Evolutionary conservation across 2,329 filamentous ascomycete genomes (phyloP).

Genomic region (Pseudocercospora musae): DNA sequence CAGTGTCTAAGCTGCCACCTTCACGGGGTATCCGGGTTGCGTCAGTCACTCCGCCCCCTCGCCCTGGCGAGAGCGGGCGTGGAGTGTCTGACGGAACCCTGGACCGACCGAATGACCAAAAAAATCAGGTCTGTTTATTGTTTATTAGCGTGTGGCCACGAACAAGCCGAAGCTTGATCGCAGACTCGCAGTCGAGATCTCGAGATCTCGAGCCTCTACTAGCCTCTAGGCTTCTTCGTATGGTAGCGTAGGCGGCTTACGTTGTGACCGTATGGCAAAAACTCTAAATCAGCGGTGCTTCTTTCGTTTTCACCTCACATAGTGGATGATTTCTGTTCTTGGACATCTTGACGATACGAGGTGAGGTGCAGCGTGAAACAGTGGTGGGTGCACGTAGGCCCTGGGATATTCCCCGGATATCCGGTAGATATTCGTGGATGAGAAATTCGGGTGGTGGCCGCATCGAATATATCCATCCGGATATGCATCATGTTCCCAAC

Average conservation of each 20-base stretch:
- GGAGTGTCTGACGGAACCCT: too few relatives aligned
- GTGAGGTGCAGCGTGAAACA: neutral
- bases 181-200: neutral
- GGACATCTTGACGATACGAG: neutral
- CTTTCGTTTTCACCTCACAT: neutral
- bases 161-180: neutral
- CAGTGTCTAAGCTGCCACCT: neutral
- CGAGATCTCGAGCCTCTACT: too few relatives aligned
- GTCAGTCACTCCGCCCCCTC: too few relatives aligned
- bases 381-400: neutral
- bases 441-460: too few relatives aligned
- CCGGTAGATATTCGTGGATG: too few relatives aligned
- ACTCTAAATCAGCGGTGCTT: neutral
- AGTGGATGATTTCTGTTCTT: neutral
- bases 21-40: too few relatives aligned
- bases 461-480: too few relatives aligned
- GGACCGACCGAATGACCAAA: neutral
- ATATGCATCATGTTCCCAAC: too few relatives aligned
- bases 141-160: neutral
- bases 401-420: too few relatives aligned
- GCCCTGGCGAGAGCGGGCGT: too few relatives aligned
- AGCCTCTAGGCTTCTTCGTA: neutral
- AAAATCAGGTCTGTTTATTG: neutral
- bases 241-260: neutral
- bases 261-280: neutral